Evolutionary conservation across 192 early-diverging fungal species (phyloP).

Genomic region (Dispira simplex): DNA sequence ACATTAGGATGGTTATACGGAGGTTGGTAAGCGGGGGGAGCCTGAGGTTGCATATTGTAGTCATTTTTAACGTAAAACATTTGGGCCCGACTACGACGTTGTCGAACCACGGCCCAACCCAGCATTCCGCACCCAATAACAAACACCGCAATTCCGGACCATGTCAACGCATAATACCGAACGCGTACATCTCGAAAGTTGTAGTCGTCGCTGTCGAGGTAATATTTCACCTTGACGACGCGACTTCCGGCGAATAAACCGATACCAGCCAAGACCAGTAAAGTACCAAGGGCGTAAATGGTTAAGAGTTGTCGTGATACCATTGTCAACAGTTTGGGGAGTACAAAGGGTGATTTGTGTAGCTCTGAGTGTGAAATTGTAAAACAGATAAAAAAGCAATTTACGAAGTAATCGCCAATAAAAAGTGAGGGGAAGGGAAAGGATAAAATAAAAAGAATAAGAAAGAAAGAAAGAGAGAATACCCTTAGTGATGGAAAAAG

Average conservation of each 20-base stretch:
- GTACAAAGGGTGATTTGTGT: too few species aligned
- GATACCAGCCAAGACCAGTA: not conserved
- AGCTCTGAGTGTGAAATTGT: too few species aligned
- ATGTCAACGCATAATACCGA: not conserved
- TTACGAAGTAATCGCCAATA: too few species aligned
- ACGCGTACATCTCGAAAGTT: not conserved
- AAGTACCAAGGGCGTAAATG: too few species aligned
- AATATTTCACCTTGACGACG: not conserved
- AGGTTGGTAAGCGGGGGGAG: not conserved
- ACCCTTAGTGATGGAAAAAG: too few species aligned
- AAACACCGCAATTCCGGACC: not conserved
- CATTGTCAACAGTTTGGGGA: too few species aligned
- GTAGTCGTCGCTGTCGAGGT: not conserved
- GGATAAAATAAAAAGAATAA: too few species aligned
- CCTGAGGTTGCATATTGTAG: not conserved
- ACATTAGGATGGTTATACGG: not conserved
- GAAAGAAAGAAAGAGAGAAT: too few species aligned
- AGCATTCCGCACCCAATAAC: not conserved
- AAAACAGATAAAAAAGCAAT: too few species aligned
- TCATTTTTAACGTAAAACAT: not conserved
- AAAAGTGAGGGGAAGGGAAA: too few species aligned
- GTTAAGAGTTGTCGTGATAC: too few species aligned
- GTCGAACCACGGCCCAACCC: not conserved
- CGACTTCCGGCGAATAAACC: conserved; percentile 5
- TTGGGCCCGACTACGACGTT: not conserved